These are phyloP conservation scores for Basipetospora chlamydospora DNA, from an alignment of 2,329 filamentous ascomycete genomes.

Conservation along the genomic window DNA sequence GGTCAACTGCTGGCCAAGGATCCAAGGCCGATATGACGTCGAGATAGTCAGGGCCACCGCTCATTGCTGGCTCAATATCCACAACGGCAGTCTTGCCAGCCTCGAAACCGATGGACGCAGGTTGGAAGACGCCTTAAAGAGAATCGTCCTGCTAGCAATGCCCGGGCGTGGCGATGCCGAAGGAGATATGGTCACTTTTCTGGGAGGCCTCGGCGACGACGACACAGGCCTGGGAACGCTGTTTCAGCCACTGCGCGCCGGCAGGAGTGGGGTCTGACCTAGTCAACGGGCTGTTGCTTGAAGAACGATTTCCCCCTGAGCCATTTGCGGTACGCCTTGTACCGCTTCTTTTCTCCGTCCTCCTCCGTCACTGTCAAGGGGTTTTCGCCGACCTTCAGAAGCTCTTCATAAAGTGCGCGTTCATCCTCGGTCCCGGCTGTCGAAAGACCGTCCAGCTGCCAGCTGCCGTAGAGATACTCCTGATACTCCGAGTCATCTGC, in stretches of 20 bases:
- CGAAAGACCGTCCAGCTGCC: conserved; percentile 43
- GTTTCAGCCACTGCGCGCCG: neutral
- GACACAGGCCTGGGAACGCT: conserved; percentile 1
- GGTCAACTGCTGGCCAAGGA: conserved; percentile 52
- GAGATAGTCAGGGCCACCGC: conserved; percentile 44
- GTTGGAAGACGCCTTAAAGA: neutral
- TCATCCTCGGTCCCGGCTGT: conserved; percentile 28
- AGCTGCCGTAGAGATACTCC: conserved; percentile 61
- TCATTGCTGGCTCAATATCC: conserved; percentile 46
- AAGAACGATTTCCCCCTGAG: conserved; percentile 88
- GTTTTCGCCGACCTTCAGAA: conserved; percentile 64
- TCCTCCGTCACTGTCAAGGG: conserved; percentile 78
- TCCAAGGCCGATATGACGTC: conserved; percentile 27
- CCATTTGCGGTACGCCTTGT: conserved; percentile 95
- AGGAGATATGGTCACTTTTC: neutral
- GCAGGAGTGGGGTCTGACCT: neutral
- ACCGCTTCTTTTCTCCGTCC: conserved; percentile 81
- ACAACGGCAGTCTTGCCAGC: conserved; percentile 21
- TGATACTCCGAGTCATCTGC: conserved; percentile 55
- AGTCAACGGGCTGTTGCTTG: conserved; percentile 63
- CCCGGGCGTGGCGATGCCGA: neutral
- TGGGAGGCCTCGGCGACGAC: neutral
- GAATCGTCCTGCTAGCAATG: no score
- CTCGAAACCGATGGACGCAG: conserved; percentile 15
- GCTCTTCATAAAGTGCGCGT: conserved; percentile 53